Conservation (phyloP, 192 early-diverging fungal genomes). For the Mortierella antarctica region DNA sequence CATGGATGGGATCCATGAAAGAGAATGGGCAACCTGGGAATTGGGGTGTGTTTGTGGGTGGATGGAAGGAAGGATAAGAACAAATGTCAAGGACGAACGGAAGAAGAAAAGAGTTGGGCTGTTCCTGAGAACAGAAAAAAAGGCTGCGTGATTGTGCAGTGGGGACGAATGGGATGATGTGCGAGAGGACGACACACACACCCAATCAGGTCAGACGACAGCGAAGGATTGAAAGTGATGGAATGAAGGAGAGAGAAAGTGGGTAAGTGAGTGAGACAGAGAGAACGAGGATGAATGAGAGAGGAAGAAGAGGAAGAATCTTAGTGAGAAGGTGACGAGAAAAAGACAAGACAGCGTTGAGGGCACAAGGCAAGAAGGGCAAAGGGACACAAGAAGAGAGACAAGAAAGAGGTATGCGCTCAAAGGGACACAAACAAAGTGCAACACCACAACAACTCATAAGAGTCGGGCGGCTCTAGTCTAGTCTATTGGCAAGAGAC, state of each 20-base stretch:
- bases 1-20: neutral
- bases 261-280: neutral
- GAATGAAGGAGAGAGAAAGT: neutral
- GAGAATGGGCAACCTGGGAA: neutral
- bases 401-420: neutral
- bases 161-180: neutral
- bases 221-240: slow-evolving; percentile 5
- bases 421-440: no score
- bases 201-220: no score
- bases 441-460: no score
- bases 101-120: neutral
- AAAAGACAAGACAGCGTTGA: neutral
- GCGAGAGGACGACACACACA: no score
- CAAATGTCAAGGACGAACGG: neutral
- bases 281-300: neutral
- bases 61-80: neutral
- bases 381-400: neutral
- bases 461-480: no score
- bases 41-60: neutral
- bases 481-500: no score
- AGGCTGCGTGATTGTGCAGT: neutral
- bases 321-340: neutral
- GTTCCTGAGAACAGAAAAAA: neutral
- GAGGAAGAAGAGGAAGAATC: neutral
- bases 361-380: neutral